Evolutionary conservation across 805 yeast genomes (phyloP).

Genomic region (Huiozyma sinensis): DNA sequence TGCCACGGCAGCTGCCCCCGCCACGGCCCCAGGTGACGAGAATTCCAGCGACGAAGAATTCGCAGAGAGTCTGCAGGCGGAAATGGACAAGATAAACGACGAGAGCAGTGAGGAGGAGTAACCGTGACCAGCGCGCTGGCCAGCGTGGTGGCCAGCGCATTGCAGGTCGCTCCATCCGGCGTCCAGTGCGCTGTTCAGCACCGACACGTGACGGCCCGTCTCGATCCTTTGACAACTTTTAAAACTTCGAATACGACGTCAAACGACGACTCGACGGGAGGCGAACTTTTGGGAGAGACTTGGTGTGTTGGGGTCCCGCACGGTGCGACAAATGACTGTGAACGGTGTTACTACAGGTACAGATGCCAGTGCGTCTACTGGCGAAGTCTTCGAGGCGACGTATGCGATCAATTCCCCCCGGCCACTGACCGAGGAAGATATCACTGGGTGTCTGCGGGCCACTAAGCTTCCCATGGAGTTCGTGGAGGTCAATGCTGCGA

Average conservation of each 20-base stretch:
- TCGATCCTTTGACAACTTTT: background rate
- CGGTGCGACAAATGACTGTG: no score
- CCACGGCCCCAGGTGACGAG: conserved; percentile 3
- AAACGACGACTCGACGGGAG: no score
- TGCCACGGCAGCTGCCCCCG: background rate
- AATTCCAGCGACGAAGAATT: conserved; percentile 28
- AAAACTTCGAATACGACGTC: background rate
- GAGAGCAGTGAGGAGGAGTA: conserved; percentile 25
- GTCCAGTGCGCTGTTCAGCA: no score
- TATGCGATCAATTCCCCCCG: background rate
- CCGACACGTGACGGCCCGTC: no score
- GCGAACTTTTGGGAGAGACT: no score
- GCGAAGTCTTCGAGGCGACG: background rate
- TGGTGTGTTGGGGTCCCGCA: no score
- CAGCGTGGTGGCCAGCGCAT: no score
- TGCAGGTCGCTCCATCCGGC: no score
- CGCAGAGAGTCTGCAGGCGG: conserved; percentile 26
- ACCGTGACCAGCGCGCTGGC: no score
- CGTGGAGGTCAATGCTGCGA: background rate
- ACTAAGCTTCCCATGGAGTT: background rate
- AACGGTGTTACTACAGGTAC: no score
- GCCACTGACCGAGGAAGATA: background rate
- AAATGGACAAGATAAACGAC: conserved; percentile 23
- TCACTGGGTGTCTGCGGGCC: background rate
- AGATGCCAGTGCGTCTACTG: background rate